Evolutionary conservation across 306 rosid species (phyloP).

Genomic region (Hylodesmum podocarpum): DNA sequence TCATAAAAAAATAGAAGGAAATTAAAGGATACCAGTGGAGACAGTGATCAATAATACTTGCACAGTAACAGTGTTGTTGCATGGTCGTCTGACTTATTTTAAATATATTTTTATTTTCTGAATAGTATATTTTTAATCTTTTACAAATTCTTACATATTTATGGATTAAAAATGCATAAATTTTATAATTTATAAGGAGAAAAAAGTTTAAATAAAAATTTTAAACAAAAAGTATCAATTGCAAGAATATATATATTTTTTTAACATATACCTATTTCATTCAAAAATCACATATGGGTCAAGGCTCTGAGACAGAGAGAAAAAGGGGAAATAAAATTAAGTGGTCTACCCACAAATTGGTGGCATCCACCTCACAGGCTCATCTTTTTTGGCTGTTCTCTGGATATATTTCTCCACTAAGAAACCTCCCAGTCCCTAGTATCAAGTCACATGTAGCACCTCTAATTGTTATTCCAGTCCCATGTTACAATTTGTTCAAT

Average conservation of each 20-base stretch:
- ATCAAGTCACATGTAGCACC: constrained; percentile 3
- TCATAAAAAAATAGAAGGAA: background rate
- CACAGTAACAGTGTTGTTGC: background rate
- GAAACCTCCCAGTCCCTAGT: background rate
- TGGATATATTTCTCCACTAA: constrained; percentile 26
- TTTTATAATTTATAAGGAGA: background rate
- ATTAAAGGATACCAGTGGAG: background rate
- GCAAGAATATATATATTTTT: background rate
- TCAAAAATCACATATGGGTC: background rate
- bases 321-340: background rate
- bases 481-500: background rate
- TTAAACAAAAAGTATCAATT: background rate
- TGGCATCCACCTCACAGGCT: constrained; percentile 43
- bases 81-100: background rate
- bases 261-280: background rate
- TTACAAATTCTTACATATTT: no score
- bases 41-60: background rate
- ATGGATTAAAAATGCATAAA: background rate
- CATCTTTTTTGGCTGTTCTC: background rate
- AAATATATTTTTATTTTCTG: background rate
- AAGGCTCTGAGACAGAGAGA: background rate
- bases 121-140: background rate
- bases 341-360: constrained; percentile 42
- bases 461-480: background rate
- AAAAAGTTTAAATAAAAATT: background rate